A percentile compares a stretch with the other conserved stretches of the same genome.
phyloP scores from a whole-genome alignment of 2,329 filamentous ascomycete species.

The Rutstroemia sp. region DNA sequence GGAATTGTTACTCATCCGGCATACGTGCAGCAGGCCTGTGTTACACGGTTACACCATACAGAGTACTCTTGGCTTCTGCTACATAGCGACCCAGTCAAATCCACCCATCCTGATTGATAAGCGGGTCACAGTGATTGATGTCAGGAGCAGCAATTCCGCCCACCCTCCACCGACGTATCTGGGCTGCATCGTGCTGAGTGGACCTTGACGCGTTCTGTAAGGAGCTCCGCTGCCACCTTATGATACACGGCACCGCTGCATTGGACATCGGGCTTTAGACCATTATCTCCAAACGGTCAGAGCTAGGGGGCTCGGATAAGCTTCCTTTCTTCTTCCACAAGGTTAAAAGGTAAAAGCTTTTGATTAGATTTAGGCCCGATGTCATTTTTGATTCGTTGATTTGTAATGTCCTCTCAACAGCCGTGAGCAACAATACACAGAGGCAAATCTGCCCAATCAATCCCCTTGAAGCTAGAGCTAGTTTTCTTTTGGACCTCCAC shows the following conservation, averaged over 20 bases:
- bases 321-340: too few relatives aligned
- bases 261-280: too few relatives aligned
- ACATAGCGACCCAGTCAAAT: too few relatives aligned
- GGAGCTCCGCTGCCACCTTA: not conserved
- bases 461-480: not conserved
- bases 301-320: too few relatives aligned
- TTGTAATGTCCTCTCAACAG: not conserved
- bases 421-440: not conserved
- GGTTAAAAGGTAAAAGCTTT: too few relatives aligned
- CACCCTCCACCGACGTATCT: not conserved
- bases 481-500: not conserved
- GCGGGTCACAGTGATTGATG: not conserved
- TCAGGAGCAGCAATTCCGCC: not conserved
- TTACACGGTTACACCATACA: not conserved
- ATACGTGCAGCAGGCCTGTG: too few relatives aligned
- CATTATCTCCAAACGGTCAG: too few relatives aligned
- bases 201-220: too few relatives aligned
- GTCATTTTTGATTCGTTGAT: too few relatives aligned
- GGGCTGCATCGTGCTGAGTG: not conserved
- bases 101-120: conserved; percentile 6
- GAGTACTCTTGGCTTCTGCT: not conserved
- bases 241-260: not conserved
- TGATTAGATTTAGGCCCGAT: too few relatives aligned
- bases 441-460: not conserved
- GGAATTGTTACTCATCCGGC: too few relatives aligned